Evolutionary conservation across 169 alveolate species (phyloP), one percentile per base, ranked within the genome.

Genomic region (Eimeria necatrix): DNA sequence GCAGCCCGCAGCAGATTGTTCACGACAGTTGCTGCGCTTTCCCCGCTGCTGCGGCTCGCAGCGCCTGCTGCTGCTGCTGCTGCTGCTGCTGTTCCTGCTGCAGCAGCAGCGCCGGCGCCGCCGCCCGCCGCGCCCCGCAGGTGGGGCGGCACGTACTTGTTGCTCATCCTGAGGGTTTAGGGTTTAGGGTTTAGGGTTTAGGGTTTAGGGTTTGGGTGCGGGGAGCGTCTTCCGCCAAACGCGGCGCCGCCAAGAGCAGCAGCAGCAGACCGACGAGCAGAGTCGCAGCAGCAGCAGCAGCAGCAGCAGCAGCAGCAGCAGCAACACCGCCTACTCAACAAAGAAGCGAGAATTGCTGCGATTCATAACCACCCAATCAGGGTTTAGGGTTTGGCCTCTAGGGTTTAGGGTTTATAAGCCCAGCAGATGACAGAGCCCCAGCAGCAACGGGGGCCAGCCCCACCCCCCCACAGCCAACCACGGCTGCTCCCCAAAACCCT

Each of bases 111-210:
- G 49, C 46, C 92, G 24, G 49, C 76, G 52, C 76, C 76, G 2
- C 59, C 68, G 26, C 26, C 80, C 20, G 83, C 81, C 4, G 71
- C 93, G 0, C 83, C 93, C 22, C 93, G 71, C 76, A 89, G 46
- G 60, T 60, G 60, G 20, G 94, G 94, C 10, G 94, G 94, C 5
- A 89, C 48, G 94, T 89, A 89, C 76, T 89, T 89, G 70, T 10
- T 68, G 48, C 78, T 68, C 78, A 68, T 68, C 46, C 78, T 68
- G 49, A 68, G 4, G 3, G 26, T 16, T 3, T 68, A n/a, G n/a
- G n/a, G n/a, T n/a, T n/a, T n/a, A n/a, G n/a, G n/a, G n/a, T n/a
- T n/a, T n/a, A n/a, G n/a, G n/a, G n/a, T n/a, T n/a, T n/a, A n/a
- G n/a, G n/a, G n/a, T n/a, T n/a, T n/a, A n/a, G n/a, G n/a, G n/a